Evolutionary conservation across 2,329 filamentous ascomycete genomes (phyloP).

Genomic region (Arthrobotrys iridis): DNA sequence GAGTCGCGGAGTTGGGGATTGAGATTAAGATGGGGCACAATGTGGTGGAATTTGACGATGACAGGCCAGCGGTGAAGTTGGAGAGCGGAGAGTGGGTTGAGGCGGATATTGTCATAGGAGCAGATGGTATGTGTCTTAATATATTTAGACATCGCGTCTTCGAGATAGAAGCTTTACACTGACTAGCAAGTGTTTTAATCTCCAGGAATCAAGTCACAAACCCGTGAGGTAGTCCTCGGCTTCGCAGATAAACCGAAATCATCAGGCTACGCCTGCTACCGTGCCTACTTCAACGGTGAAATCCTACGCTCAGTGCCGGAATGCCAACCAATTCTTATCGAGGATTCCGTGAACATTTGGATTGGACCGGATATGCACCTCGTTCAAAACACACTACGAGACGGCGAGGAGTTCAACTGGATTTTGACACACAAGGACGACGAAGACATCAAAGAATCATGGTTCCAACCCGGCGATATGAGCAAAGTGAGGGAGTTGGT

Average conservation of each 20-base stretch:
- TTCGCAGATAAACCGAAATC: constrained; percentile 67
- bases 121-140: constrained; percentile 61
- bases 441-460: constrained; percentile 65
- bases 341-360: constrained; percentile 65
- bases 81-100: constrained; percentile 61
- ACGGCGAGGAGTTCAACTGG: constrained; percentile 65
- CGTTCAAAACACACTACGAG: constrained; percentile 64
- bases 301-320: constrained; percentile 60
- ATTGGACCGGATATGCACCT: constrained; percentile 64
- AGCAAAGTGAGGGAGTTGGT: constrained; percentile 62
- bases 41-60: constrained; percentile 61
- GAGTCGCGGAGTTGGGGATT: constrained; percentile 62
- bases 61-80: constrained; percentile 60
- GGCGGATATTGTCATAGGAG: constrained; percentile 67
- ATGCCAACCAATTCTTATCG: constrained; percentile 63
- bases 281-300: constrained; percentile 64
- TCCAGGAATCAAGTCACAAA: constrained; percentile 64
- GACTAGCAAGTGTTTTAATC: not conserved
- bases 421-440: constrained; percentile 65
- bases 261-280: constrained; percentile 67
- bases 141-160: too few relatives aligned
- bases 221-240: constrained; percentile 66
- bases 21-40: constrained; percentile 62
- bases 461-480: constrained; percentile 66
- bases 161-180: too few relatives aligned